These are phyloP conservation scores for Clonostachys rhizophaga DNA, from an alignment of 2,329 filamentous ascomycete species.

Conservation along the genomic window DNA sequence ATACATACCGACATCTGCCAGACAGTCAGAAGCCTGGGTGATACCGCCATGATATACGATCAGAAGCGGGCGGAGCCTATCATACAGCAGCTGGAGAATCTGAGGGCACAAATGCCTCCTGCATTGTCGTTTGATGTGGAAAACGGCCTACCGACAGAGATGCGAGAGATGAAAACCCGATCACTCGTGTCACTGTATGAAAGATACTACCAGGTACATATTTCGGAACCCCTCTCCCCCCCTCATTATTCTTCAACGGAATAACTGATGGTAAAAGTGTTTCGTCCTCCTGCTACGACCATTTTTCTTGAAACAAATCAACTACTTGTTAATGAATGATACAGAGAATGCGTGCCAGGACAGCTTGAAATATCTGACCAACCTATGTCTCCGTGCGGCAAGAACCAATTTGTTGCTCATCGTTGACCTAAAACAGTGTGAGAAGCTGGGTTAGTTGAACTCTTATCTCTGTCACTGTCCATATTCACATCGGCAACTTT, in stretches of 20 bases:
- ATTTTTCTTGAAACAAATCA: neutral
- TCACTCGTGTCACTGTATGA: too few relatives aligned
- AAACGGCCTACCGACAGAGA: neutral
- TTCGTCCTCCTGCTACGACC: neutral
- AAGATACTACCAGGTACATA: neutral
- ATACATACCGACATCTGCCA: neutral
- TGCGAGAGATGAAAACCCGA: too few relatives aligned
- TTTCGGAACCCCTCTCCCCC: too few relatives aligned
- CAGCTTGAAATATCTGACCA: neutral
- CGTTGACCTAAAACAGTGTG: too few relatives aligned
- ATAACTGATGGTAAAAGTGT: neutral
- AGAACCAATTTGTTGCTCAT: neutral
- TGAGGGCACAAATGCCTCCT: neutral
- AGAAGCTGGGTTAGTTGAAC: too few relatives aligned
- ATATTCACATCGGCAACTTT: too few relatives aligned
- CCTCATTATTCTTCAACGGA: too few relatives aligned
- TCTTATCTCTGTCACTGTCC: too few relatives aligned
- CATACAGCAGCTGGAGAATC: neutral
- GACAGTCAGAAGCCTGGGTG: neutral
- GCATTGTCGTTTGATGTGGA: neutral
- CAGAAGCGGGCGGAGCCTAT: neutral
- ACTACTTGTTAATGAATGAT: neutral
- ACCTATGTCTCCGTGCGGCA: neutral
- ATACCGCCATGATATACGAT: neutral
- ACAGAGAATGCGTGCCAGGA: neutral